A percentile compares a stretch with the other conserved stretches of the same genome.
Conservation (phyloP, 2,329 filamentous ascomycete species). For the Trichoderma brevicompactum region DNA sequence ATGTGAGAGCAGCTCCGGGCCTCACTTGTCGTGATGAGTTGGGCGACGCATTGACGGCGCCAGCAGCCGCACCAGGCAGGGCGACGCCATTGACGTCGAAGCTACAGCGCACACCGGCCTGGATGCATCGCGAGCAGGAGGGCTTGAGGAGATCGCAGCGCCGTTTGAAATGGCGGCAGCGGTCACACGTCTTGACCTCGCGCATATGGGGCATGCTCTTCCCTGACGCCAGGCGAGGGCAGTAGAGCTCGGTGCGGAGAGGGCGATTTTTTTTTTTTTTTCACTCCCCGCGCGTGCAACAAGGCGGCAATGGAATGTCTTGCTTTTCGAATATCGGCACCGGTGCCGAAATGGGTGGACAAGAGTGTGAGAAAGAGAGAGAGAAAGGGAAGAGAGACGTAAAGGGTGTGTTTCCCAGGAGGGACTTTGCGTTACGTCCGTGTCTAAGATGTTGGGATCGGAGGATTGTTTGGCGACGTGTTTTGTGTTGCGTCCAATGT, state of each 20-base stretch:
- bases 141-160: conserved; percentile 44
- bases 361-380: neutral
- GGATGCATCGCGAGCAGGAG: conserved; percentile 42
- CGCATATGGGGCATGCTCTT: conserved; percentile 35
- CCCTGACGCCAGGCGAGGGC: neutral
- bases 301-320: conserved; percentile 15
- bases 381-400: neutral
- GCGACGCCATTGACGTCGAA: conserved; percentile 36
- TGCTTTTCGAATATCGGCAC: neutral
- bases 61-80: conserved; percentile 27
- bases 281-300: conserved; percentile 8
- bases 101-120: conserved; percentile 42
- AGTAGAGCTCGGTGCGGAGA: neutral
- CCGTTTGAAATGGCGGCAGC: conserved; percentile 45
- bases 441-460: conserved; percentile 21
- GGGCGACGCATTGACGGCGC: conserved; percentile 15
- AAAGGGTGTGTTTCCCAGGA: conserved; percentile 5
- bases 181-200: conserved; percentile 45
- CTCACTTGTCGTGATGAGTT: conserved; percentile 12
- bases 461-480: conserved; percentile 12
- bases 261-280: neutral
- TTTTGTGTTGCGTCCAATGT: conserved; percentile 14
- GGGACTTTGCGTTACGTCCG: conserved; percentile 6
- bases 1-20: neutral
- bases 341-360: neutral